Conservation (phyloP, 2,329 filamentous ascomycete genomes). For the Cercospora sp. region DNA sequence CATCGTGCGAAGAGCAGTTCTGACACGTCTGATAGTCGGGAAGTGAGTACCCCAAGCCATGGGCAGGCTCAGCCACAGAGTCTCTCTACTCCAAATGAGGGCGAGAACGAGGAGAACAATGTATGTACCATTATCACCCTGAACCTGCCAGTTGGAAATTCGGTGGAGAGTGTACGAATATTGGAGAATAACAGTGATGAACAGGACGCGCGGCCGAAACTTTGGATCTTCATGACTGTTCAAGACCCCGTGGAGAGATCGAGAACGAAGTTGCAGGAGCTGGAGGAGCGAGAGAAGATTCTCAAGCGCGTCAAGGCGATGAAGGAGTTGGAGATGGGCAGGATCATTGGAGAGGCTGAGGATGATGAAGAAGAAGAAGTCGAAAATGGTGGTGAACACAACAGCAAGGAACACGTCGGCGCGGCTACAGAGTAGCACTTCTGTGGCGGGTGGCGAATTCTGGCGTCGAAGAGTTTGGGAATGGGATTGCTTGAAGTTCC, state of each 20-base stretch:
- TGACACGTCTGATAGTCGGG: conserved; percentile 15
- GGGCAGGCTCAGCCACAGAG: conserved; percentile 1
- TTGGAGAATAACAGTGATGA: conserved; percentile 7
- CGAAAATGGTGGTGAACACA: conserved; percentile 6
- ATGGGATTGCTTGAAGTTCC: background rate
- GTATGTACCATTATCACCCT: conserved; percentile 10
- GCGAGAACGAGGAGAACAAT: conserved; percentile 8
- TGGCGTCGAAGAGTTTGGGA: background rate
- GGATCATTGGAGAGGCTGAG: background rate
- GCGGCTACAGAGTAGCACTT: conserved; percentile 17
- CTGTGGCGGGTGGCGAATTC: conserved; percentile 22
- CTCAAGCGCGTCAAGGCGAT: conserved; percentile 11
- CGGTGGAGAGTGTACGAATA: background rate
- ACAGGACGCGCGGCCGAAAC: conserved; percentile 8
- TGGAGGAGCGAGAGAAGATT: background rate
- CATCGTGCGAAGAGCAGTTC: conserved; percentile 16
- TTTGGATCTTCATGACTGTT: background rate
- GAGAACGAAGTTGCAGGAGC: background rate
- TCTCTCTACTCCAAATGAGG: conserved; percentile 9
- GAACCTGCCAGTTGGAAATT: background rate
- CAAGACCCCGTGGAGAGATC: conserved; percentile 13
- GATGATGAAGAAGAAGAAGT: conserved; percentile 3
- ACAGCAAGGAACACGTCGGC: background rate
- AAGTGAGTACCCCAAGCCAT: conserved; percentile 11
- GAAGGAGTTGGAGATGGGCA: conserved; percentile 3